Evolutionary conservation across 1,139 yeast species (phyloP), one percentile per base, ranked within the genome.

Genomic region (Eremothecium coryli): DNA sequence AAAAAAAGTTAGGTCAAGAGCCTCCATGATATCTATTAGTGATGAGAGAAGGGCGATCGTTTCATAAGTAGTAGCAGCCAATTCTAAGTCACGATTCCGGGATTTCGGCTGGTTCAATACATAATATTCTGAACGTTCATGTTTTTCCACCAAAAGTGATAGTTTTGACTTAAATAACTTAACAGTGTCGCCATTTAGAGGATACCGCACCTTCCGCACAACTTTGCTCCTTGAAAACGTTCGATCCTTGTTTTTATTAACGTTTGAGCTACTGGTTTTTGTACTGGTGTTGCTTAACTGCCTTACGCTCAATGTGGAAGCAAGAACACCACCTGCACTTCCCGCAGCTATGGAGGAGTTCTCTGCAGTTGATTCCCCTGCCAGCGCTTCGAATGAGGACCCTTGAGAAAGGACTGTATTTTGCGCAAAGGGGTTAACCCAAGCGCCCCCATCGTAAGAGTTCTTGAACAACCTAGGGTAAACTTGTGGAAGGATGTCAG

Each of bases 391-490:
- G 10, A n/a, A 9, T 16, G 30, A 27, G 10, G 22, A 29, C 15
- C 14, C 11, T 29, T 11, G 35, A n/a, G n/a, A n/a, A n/a, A n/a
- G n/a, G n/a, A n/a, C n/a, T n/a, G n/a, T n/a, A n/a, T n/a, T n/a
- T 27, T 7, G 35, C 18, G 17, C 16, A 9, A 18, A 32, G 12
- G 17, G 31, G 24, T 77, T 79, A 33, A 74, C 69, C 78, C 84
- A 79, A 45, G 76, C 76, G 6, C 85, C 86, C 7, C 85, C 88
- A 46, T 75, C 76, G 51, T 75, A 79, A 38, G 71, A 76, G 31
- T 74, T 73, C 23, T 67, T 62, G 6, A 79, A 55, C 47, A 78
- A 76, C 38, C 90, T 61, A n/a, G 88, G 82, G 44, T 76, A 71
- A 2, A 74, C 61, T 50, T 77, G 79, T 0, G 88, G 88, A 18